Conservation (phyloP, 2,329 filamentous ascomycete species). For the Raffaelea arxii region DNA sequence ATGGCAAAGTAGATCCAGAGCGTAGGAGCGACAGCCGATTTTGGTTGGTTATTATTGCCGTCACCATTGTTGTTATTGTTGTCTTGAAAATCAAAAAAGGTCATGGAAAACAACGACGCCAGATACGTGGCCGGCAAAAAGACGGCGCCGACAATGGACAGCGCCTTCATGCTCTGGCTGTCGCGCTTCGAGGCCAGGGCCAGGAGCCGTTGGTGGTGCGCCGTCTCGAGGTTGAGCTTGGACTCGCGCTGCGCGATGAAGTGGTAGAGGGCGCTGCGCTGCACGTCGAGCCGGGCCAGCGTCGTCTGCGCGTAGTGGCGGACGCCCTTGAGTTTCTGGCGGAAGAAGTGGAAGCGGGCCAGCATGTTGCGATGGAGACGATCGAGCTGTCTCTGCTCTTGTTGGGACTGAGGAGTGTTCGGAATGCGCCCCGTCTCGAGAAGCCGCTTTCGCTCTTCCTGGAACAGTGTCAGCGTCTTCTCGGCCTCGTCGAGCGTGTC, state of each 20-base stretch:
- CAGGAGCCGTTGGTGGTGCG: constrained; percentile 48
- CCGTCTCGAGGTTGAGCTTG: constrained; percentile 54
- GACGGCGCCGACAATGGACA: constrained; percentile 52
- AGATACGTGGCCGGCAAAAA: constrained; percentile 55
- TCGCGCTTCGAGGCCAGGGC: constrained; percentile 52
- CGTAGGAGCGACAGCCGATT: constrained; percentile 37
- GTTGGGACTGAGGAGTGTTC: too few relatives aligned
- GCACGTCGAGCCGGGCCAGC: constrained; percentile 49
- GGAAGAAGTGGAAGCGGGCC: constrained; percentile 49
- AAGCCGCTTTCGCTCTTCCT: constrained; percentile 3
- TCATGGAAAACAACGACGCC: constrained; percentile 56
- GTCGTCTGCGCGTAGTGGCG: constrained; percentile 56
- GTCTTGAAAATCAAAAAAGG: constrained; percentile 53
- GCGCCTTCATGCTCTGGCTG: constrained; percentile 55
- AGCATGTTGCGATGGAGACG: constrained; percentile 43
- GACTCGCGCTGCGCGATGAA: constrained; percentile 57
- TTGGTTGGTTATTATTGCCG: constrained; percentile 22
- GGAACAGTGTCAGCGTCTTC: constrained; percentile 12
- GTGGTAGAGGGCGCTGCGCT: constrained; percentile 54
- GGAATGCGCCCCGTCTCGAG: constrained; percentile 16
- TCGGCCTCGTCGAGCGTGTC: constrained; percentile 14
- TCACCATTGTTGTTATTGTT: not conserved
- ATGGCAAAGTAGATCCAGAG: constrained; percentile 57
- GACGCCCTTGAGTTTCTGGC: constrained; percentile 49
- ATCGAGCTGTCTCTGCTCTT: too few relatives aligned